Evolutionary conservation across 305 asterid genomes (phyloP).

Genomic region (Caryopteris hybrid): DNA sequence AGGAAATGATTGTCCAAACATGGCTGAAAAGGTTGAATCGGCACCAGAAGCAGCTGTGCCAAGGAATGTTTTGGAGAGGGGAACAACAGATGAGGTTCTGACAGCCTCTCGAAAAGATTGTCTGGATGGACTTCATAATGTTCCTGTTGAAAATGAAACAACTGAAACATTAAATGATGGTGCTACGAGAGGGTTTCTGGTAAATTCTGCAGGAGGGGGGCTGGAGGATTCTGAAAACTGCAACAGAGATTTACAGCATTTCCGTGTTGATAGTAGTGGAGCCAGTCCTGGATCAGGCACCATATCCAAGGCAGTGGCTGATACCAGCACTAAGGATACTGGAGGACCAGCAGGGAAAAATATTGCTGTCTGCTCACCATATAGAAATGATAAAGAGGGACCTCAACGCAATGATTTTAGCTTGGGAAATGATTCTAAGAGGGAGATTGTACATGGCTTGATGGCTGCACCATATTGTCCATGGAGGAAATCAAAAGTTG

Average conservation of each 20-base stretch:
- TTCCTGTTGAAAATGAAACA: constrained; percentile 5
- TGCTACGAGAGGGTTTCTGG: constrained; percentile 15
- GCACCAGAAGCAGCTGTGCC: constrained; percentile 10
- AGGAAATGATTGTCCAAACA: constrained; percentile 17
- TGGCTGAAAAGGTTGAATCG: constrained; percentile 16
- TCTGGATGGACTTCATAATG: constrained; percentile 7
- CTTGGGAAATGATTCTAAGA: constrained; percentile 23
- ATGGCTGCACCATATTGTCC: constrained; percentile 50
- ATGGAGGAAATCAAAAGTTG: constrained; percentile 36
- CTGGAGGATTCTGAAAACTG: constrained; percentile 11
- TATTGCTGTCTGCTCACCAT: constrained; percentile 18
- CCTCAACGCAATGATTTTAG: constrained; percentile 11
- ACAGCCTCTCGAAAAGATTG: constrained; percentile 12
- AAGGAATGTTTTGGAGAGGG: constrained; percentile 10
- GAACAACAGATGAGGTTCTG: constrained; percentile 5
- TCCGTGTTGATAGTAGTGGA: constrained; percentile 13
- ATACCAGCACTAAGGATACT: too few relatives aligned
- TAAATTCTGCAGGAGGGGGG: constrained; percentile 12
- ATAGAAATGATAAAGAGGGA: constrained; percentile 1
- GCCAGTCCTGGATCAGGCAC: too few relatives aligned
- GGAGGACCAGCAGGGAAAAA: constrained; percentile 21
- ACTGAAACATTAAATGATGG: constrained; percentile 16
- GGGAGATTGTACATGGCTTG: constrained; percentile 43
- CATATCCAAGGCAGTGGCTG: too few relatives aligned
- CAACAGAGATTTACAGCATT: constrained; percentile 4